Evolutionary conservation across 768 basidiomycete genomes (phyloP), one percentile per base, ranked within the genome.

Genomic region (Tricholoma matsutake): DNA sequence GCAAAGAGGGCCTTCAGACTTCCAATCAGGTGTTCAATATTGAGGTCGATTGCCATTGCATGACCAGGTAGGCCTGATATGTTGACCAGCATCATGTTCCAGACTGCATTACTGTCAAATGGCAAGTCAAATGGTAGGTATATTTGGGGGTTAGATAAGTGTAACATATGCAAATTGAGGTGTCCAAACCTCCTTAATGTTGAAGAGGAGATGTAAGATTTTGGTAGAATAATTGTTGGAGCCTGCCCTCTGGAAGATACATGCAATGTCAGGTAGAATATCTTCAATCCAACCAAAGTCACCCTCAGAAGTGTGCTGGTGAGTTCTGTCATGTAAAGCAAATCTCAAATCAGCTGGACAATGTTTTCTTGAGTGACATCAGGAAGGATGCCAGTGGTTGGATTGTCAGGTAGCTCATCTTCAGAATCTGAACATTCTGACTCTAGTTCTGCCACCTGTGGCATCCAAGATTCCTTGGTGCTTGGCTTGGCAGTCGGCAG

Each of bases 1-100:
- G 68, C 39, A 68, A 70, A 71, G 2, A 74, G 60, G 6, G 32
- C 34, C 47, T 79, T 78, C 0, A 75, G 7, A 37, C 78, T 14
- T 9, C 11, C 10, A 11, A 37, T 37, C 16, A 37, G 37, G 16
- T 37, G 37, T 11, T 37, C 37, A 11, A 37, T 37, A 11, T 37
- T 37, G 13, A 37, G 37, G 13, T 37, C 37, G 1, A 11, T 37
- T 4, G 60, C 63, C 75, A 78, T 78, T 1, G 60, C 67, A 56
- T 77, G 74, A 0, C 75, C 73, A 5, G 69, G 60, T 1, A 72
- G 56, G 0, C 77, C 76, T 0, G 71, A 69, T 0, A 67, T 22
- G 37, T 77, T 76, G n/a, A 78, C 57, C 0, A 79, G 63, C 69
- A 75, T 72, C 18, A 66, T 72, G 53, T 79, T 74, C 0, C 70